Conservation (phyloP, 1,139 yeast species). For the Candida sp. region DNA sequence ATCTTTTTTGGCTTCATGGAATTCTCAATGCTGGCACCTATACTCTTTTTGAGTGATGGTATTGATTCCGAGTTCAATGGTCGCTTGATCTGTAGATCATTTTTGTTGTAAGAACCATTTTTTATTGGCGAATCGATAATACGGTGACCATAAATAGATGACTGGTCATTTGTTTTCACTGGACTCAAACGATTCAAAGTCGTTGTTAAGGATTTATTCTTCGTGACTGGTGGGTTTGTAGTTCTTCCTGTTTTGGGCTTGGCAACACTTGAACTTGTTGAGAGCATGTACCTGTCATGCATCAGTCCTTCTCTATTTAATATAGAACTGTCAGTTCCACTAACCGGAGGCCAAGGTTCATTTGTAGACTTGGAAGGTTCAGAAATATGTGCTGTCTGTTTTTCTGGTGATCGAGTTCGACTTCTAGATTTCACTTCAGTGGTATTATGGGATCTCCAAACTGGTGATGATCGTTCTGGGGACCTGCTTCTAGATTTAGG, state of each 20-base stretch:
- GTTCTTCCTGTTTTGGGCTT: constrained; percentile 2
- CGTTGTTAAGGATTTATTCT: constrained; percentile 35
- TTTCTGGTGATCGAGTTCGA: not conserved
- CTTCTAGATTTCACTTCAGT: constrained; percentile 6
- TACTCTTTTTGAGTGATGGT: not conserved
- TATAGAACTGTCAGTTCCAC: not conserved
- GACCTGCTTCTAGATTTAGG: constrained; percentile 6
- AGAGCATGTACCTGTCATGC: constrained; percentile 7
- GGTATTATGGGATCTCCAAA: constrained; percentile 1
- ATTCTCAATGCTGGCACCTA: not conserved
- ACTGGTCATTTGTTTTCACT: not conserved
- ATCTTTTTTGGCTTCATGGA: constrained; percentile 19
- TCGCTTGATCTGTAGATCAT: not conserved
- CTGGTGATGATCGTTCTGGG: constrained; percentile 7
- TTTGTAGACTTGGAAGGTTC: not conserved
- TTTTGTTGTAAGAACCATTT: constrained; percentile 1
- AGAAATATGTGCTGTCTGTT: not conserved
- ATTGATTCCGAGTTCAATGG: constrained; percentile 10
- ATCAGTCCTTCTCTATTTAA: not conserved
- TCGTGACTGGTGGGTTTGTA: constrained; percentile 10
- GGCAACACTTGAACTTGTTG: constrained; percentile 26
- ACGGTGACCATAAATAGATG: constrained; percentile 1
- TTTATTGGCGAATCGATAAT: constrained; percentile 4
- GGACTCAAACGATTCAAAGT: constrained; percentile 20
- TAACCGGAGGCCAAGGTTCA: not conserved